Base-by-base conservation (phyloP, 139 green algal genomes). In the Gonium pectorale region DNA sequence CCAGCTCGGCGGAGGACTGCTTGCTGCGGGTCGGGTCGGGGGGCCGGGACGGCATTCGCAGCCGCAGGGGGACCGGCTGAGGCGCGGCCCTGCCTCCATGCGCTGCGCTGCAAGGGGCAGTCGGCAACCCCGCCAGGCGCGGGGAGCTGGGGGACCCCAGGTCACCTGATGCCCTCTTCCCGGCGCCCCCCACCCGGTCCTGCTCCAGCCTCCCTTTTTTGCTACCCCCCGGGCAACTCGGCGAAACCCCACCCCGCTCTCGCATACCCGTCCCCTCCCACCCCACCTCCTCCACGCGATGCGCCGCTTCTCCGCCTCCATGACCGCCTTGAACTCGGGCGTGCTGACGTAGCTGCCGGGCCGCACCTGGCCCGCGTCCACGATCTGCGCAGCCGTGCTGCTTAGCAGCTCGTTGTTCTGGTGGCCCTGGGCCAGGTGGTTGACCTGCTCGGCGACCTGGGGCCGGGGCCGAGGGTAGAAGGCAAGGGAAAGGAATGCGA, bases 381-480 rank as follows among this genome's bases (percentile, higher is more conserved):
- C 77, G 22, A 83, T 83, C 77, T 83, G 77, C 6, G 77, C 77
- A 29, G 38, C 22, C 24, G 41, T 41, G 64, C 26, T 59, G 4
- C 67, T 46, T 33, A 85, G 79, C 64, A 85, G 79, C 64, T 85
- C 79, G 74, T 90, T 91, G 83, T 91, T 86, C 26, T 29, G 46
- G 59, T 86, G 78, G 35, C 90, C 90, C 41, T 77, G 80, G n/a
- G 90, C 59, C 26, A 91, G 84, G 6, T 70, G 41, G 52, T 93
- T 93, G 46, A 93, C 73, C 33, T 69, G 52, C 56, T 87, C 63
- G 11, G 85, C 80, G 19, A 88, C 66, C 87, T 92, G 63, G 29
- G 35, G 35, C 33, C 35, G 19, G 31, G 64, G 5, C 33, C 33
- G 33, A 44, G 38, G 64, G 64, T 26, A 56, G 49, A 17, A 17